Evolutionary conservation across 352 stramenopile species (phyloP), one percentile per base, ranked within the genome.

Genomic region (Globisporangium mamillatum): DNA sequence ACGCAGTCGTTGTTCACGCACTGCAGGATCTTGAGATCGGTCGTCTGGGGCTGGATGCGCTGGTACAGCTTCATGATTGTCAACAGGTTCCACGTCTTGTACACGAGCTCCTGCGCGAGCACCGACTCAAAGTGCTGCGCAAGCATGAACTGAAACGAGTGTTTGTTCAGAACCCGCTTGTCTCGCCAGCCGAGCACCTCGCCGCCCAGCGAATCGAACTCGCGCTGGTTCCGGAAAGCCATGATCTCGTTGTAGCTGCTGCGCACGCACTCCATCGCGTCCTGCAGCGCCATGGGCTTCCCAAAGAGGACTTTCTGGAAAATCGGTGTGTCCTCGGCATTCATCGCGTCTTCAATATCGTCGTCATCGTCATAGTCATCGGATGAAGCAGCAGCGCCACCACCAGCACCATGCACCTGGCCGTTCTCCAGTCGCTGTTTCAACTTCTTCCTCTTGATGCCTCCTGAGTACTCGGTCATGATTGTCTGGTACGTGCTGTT

Each of bases 71-170:
- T 69, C 22, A 83, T 63, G 50, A 78, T 72, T 10, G 84, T 92
- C 16, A 92, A 72, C 72, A 92, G 62, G 29, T 74, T 64, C 81
- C 81, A 92, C 59, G 84, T 92, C 69, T 89, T 89, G 68, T 88
- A 78, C 68, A 92, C 79, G 29, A 92, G 72, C 48, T 88, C 77
- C 12, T 74, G 67, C 4, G 82, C 44, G 9, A 78, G 72, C 22
- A 81, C 80, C 10, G 71, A 72, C 48, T 75, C 60, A 36, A 92
- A 90, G n/a, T 64, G 48, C 64, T 92, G 80, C 53, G 81, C 79
- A 10, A 92, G 65, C 68, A 84, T 84, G 63, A 92, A 92, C 50
- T 82, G 78, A n/a, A 92, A 67, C 54, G 72, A 78, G 2, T 63
- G 54, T 6, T 50, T 54, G 64, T 89, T 71, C 22, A 90, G 52